Evolutionary conservation across 768 basidiomycete species (phyloP).

Genomic region (Hypholoma fasciculare): DNA sequence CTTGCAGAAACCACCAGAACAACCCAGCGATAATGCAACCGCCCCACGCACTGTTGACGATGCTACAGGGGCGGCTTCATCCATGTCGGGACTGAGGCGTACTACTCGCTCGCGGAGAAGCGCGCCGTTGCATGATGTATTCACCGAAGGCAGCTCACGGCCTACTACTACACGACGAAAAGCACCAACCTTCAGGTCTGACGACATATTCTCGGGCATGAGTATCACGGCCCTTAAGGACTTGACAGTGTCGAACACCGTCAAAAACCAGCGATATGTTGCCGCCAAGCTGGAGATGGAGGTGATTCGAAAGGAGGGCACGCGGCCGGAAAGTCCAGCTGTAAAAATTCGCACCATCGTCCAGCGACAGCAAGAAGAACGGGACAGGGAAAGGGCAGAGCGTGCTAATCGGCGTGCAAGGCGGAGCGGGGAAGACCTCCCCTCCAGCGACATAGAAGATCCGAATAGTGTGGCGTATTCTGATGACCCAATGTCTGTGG

Average conservation of each 20-base stretch:
- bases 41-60: slow-evolving; percentile 7
- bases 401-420: slow-evolving; percentile 63
- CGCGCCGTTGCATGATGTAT: slow-evolving; percentile 33
- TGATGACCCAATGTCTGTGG: slow-evolving; percentile 16
- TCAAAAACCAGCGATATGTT: slow-evolving; percentile 67
- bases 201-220: slow-evolving; percentile 61
- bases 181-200: slow-evolving; percentile 28
- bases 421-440: slow-evolving; percentile 37
- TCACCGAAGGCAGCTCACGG: slow-evolving; percentile 27
- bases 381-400: slow-evolving; percentile 49
- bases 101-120: slow-evolving; percentile 52
- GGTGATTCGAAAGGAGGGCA: slow-evolving; percentile 67
- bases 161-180: slow-evolving; percentile 45
- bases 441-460: slow-evolving; percentile 30
- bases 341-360: slow-evolving; percentile 68
- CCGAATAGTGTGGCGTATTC: slow-evolving; percentile 29
- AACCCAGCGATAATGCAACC: slow-evolving; percentile 2
- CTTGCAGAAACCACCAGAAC: not conserved
- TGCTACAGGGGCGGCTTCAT: not conserved
- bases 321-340: slow-evolving; percentile 76
- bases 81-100: slow-evolving; percentile 36
- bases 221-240: slow-evolving; percentile 66
- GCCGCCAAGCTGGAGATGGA: slow-evolving; percentile 65
- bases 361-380: slow-evolving; percentile 70
- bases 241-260: slow-evolving; percentile 72